phyloP scores from a whole-genome alignment of 2,329 filamentous ascomycete species.

The Talaromyces sp. region DNA sequence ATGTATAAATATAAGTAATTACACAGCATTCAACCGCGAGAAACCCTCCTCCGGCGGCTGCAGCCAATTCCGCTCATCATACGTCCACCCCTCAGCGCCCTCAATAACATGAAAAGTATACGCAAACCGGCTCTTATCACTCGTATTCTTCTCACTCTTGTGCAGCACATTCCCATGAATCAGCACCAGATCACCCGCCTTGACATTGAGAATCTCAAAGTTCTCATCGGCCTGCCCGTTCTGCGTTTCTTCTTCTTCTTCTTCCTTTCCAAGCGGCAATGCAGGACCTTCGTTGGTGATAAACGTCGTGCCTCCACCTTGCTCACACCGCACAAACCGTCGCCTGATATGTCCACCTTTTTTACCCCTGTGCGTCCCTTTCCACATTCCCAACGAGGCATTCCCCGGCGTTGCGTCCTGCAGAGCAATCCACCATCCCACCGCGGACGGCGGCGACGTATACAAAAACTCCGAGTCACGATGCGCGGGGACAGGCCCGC shows the following conservation, averaged over 20 bases:
- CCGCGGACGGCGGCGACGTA: constrained; percentile 78
- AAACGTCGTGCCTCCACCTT: constrained; percentile 60
- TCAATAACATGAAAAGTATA: constrained; percentile 99
- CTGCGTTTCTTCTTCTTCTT: constrained; percentile 24
- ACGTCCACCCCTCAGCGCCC: constrained; percentile 58
- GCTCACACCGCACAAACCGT: constrained; percentile 59
- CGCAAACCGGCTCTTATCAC: constrained; percentile 80
- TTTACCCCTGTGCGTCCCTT: constrained; percentile 60
- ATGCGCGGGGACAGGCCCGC: constrained; percentile 82
- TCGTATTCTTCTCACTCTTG: constrained; percentile 90
- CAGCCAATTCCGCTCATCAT: constrained; percentile 88
- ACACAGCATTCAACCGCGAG: constrained; percentile 50
- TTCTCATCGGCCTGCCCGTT: constrained; percentile 33
- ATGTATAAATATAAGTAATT: not conserved
- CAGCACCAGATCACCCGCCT: constrained; percentile 81
- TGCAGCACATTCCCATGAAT: constrained; percentile 96
- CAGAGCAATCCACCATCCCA: constrained; percentile 96
- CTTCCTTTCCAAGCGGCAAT: constrained; percentile 55
- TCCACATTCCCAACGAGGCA: constrained; percentile 80
- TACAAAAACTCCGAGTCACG: constrained; percentile 92
- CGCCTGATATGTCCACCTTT: constrained; percentile 62
- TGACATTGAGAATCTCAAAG: constrained; percentile 79
- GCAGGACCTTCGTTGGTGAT: constrained; percentile 59
- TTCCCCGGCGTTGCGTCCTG: constrained; percentile 85
- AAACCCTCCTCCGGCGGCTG: constrained; percentile 78